phyloP scores from a whole-genome alignment of 345 rosid genomes.

The Populus deltoides region DNA sequence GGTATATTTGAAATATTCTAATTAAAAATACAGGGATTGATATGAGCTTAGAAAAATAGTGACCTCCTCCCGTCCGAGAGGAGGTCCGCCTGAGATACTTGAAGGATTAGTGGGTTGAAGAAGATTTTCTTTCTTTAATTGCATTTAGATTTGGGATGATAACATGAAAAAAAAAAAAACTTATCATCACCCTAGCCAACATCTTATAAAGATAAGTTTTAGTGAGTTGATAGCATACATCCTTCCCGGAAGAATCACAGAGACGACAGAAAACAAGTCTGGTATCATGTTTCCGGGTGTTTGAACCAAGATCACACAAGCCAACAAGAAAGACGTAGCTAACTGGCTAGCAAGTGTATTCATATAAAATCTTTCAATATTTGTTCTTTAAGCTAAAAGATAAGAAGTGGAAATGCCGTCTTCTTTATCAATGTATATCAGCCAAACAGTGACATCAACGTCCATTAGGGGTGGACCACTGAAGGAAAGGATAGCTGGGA shows the following conservation, averaged over 20 bases:
- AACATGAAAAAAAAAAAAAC: neutral
- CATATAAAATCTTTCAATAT: neutral
- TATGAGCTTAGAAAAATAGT: too few species aligned
- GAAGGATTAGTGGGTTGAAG: too few species aligned
- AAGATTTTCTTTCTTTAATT: too few species aligned
- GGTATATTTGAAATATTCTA: too few species aligned
- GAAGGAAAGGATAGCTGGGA: conserved; percentile 10
- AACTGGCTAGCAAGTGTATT: neutral
- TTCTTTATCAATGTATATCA: neutral
- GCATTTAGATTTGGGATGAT: neutral
- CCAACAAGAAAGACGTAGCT: neutral
- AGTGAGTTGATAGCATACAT: neutral
- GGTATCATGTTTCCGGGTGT: conserved; percentile 19
- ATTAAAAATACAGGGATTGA: too few species aligned
- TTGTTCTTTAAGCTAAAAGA: conserved; percentile 13
- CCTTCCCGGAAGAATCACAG: conserved; percentile 17
- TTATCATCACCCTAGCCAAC: neutral
- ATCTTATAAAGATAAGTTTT: neutral
- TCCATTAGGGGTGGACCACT: conserved; percentile 19
- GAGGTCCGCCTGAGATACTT: too few species aligned
- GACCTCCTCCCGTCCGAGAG: too few species aligned
- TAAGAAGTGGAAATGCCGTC: conserved; percentile 6
- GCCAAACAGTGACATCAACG: neutral
- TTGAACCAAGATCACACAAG: neutral
- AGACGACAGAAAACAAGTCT: conserved; percentile 17